Conservation (phyloP, 2,329 filamentous ascomycete genomes). For the Exophiala bonariae region DNA sequence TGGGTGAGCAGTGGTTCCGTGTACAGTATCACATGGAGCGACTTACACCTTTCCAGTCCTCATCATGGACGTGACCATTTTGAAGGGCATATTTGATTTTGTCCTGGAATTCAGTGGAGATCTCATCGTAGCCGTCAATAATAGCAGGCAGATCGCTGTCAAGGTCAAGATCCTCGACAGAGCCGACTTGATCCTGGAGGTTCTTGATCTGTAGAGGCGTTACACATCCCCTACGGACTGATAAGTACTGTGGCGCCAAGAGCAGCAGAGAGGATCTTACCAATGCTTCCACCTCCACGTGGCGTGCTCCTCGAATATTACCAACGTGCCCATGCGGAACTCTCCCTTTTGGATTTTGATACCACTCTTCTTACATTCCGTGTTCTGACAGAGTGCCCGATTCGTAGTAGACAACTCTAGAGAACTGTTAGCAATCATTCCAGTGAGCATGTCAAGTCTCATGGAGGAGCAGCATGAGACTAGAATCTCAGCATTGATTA, state of each 20-base stretch:
- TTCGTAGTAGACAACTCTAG: constrained; percentile 70
- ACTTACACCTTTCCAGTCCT: constrained; percentile 86
- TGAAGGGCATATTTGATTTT: constrained; percentile 73
- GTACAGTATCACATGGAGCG: constrained; percentile 16
- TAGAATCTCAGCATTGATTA: background rate
- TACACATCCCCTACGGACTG: constrained; percentile 72
- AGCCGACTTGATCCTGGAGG: constrained; percentile 58
- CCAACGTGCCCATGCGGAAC: constrained; percentile 73
- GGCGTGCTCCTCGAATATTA: constrained; percentile 61
- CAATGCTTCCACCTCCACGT: constrained; percentile 83
- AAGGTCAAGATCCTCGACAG: constrained; percentile 42
- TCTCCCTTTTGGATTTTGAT: constrained; percentile 78
- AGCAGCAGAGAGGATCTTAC: constrained; percentile 51
- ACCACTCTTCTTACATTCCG: constrained; percentile 67
- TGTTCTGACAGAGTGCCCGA: constrained; percentile 73
- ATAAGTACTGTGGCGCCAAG: background rate
- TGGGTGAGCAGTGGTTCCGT: constrained; percentile 12
- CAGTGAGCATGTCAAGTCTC: too few relatives aligned
- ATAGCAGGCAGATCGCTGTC: constrained; percentile 56
- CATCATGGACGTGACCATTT: constrained; percentile 77
- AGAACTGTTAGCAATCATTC: background rate
- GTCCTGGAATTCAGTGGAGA: constrained; percentile 66
- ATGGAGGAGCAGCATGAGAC: background rate
- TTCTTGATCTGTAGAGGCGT: constrained; percentile 73
- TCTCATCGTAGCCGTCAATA: constrained; percentile 80